Conservation (phyloP, 331 rosid species). For the Phaseolus coccineus region DNA sequence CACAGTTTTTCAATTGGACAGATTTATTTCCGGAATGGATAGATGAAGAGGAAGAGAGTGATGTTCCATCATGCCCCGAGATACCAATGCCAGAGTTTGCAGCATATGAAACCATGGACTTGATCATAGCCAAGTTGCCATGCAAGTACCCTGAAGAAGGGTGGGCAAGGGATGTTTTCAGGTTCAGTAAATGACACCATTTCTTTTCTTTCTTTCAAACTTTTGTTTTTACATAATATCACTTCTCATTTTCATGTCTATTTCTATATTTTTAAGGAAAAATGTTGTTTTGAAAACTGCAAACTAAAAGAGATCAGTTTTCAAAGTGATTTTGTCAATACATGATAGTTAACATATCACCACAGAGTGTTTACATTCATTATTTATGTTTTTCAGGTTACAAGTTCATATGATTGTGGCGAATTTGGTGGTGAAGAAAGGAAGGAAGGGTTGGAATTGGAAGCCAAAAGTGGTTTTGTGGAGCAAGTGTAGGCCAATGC, state of each 20-base stretch:
- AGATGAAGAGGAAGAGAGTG: slow-evolving; percentile 85
- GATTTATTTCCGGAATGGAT: slow-evolving; percentile 90
- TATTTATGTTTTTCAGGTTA: slow-evolving; percentile 42
- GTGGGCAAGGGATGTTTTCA: slow-evolving; percentile 74
- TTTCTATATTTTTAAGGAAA: too few species aligned
- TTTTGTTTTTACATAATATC: too few species aligned
- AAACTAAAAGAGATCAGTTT: too few species aligned
- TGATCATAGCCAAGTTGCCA: slow-evolving; percentile 75
- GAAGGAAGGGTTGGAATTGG: slow-evolving; percentile 58
- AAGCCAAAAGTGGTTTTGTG: slow-evolving; percentile 62
- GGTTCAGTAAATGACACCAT: slow-evolving; percentile 32
- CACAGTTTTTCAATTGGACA: slow-evolving; percentile 75
- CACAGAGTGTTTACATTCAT: background rate
- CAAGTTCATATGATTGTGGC: slow-evolving; percentile 81
- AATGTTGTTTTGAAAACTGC: too few species aligned
- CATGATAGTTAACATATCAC: too few species aligned
- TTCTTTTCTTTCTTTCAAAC: too few species aligned
- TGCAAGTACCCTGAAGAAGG: slow-evolving; percentile 66
- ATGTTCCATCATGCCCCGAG: slow-evolving; percentile 79
- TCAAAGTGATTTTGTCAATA: too few species aligned
- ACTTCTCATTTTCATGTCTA: too few species aligned
- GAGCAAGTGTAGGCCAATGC: slow-evolving; percentile 89
- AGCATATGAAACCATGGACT: slow-evolving; percentile 51
- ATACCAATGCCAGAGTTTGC: slow-evolving; percentile 72
- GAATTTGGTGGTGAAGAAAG: slow-evolving; percentile 64